phyloP scores from a whole-genome alignment of 768 basidiomycete species.

The Cystofilobasidium bisporidii region DNA sequence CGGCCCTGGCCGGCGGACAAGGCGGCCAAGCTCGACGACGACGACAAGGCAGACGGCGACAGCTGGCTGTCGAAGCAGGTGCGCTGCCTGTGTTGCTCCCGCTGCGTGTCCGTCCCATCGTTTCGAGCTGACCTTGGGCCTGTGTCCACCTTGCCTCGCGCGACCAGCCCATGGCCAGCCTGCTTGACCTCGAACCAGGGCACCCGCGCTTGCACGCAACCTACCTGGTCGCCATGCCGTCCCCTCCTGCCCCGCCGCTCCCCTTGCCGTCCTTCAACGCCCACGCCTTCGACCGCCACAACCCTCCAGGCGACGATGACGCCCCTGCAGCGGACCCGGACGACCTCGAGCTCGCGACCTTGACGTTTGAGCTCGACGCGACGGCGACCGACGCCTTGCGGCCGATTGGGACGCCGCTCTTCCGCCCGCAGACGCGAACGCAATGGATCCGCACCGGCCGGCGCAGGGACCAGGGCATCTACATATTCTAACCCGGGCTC shows the following conservation, averaged over 20 bases:
- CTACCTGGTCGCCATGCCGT: background rate
- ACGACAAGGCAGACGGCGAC: background rate
- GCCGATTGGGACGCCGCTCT: background rate
- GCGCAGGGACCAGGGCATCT: background rate
- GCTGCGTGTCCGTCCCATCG: no score
- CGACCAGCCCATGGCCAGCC: background rate
- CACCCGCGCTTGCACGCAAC: background rate
- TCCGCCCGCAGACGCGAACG: slow-evolving; percentile 3
- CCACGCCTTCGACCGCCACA: background rate
- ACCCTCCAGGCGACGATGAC: background rate
- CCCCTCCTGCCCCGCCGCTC: background rate
- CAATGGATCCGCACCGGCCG: slow-evolving; percentile 19
- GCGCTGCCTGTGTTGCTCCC: no score
- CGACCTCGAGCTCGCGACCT: background rate
- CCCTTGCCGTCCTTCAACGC: background rate
- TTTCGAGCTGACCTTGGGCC: no score
- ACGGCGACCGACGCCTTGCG: background rate
- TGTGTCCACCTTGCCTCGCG: background rate
- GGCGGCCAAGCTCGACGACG: background rate
- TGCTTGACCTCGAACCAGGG: background rate
- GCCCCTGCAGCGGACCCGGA: background rate
- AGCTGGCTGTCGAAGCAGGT: no score
- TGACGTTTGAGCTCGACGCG: background rate
- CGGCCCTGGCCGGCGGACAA: background rate
- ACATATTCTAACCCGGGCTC: background rate